phyloP scores from a whole-genome alignment of 495 filamentous ascomycete genomes.

The Aspergillus saccharolyticus region DNA sequence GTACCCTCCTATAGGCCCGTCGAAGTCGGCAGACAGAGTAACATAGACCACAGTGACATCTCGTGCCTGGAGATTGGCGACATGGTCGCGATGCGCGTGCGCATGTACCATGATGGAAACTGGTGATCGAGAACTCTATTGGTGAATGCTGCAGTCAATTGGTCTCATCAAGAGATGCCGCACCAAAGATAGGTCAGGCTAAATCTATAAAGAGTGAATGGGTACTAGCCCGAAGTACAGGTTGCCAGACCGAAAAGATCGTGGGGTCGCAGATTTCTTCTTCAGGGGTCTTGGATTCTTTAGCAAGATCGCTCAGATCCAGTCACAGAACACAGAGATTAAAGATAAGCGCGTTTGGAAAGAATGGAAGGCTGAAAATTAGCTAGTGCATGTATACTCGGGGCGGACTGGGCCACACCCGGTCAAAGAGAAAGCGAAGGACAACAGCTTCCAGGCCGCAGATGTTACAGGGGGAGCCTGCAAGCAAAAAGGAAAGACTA shows the following conservation, averaged over 20 bases:
- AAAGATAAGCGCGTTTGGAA: constrained; percentile 19
- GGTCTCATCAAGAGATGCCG: no score
- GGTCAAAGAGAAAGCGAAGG: constrained; percentile 33
- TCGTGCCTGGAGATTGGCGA: constrained; percentile 25
- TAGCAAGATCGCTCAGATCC: background rate
- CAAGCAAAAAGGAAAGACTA: constrained; percentile 4
- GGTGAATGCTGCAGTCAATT: no score
- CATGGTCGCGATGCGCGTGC: constrained; percentile 24
- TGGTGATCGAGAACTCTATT: no score
- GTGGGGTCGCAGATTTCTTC: background rate
- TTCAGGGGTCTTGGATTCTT: background rate
- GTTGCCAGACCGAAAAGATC: background rate
- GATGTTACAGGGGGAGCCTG: constrained; percentile 9
- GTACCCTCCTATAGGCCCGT: constrained; percentile 52
- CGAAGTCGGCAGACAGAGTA: constrained; percentile 51
- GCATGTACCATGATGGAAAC: constrained; percentile 22
- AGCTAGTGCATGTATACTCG: constrained; percentile 9
- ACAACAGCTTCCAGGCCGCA: constrained; percentile 32
- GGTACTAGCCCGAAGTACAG: background rate
- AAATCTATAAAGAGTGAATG: background rate
- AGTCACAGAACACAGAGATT: constrained; percentile 9
- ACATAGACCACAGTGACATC: constrained; percentile 45
- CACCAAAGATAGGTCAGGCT: background rate
- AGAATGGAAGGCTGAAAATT: constrained; percentile 14
- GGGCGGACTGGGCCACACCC: constrained; percentile 12